Percentiles rank a stretch among this genome's conserved stretches.
Conservation (phyloP, 1,139 yeast species). For the Kodamaea arcana region DNA sequence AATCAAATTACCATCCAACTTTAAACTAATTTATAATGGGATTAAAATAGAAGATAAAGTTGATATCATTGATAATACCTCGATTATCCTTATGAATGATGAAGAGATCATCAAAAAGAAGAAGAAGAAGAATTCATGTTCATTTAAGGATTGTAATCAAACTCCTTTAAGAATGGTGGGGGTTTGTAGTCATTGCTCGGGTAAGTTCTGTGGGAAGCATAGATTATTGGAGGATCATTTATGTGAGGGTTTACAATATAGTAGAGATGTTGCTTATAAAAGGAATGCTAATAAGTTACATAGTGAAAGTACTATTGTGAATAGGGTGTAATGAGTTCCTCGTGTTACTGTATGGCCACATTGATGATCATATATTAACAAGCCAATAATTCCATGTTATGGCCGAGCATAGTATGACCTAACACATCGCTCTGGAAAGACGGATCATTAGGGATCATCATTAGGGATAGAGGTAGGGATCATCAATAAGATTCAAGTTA, state of each 20-base stretch:
- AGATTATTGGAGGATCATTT: slow-evolving; percentile 80
- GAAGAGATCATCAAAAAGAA: slow-evolving; percentile 25
- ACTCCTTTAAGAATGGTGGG: slow-evolving; percentile 82
- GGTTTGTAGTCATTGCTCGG: slow-evolving; percentile 80
- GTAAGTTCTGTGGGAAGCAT: slow-evolving; percentile 85
- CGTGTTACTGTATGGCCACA: too few species aligned
- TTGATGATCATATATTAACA: too few species aligned
- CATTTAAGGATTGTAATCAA: slow-evolving; percentile 57
- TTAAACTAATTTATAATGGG: slow-evolving; percentile 53
- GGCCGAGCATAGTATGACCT: too few species aligned
- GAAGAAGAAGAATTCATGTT: slow-evolving; percentile 59
- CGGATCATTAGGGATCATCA: too few species aligned
- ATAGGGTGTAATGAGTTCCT: slow-evolving; percentile 28
- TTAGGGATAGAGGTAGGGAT: too few species aligned
- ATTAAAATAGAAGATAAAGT: slow-evolving; percentile 36
- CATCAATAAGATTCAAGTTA: too few species aligned
- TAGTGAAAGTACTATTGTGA: slow-evolving; percentile 40
- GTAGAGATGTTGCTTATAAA: slow-evolving; percentile 75
- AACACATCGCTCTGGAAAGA: too few species aligned
- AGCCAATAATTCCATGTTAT: too few species aligned
- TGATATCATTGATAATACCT: slow-evolving; percentile 18
- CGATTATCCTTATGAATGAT: slow-evolving; percentile 45
- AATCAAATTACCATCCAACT: slow-evolving; percentile 33
- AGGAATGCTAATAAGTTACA: slow-evolving; percentile 30
- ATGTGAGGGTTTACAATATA: slow-evolving; percentile 72